These are phyloP conservation scores for Zygotorulaspora mrakii DNA, from an alignment of 1,139 yeast genomes.

Conservation along the genomic window DNA sequence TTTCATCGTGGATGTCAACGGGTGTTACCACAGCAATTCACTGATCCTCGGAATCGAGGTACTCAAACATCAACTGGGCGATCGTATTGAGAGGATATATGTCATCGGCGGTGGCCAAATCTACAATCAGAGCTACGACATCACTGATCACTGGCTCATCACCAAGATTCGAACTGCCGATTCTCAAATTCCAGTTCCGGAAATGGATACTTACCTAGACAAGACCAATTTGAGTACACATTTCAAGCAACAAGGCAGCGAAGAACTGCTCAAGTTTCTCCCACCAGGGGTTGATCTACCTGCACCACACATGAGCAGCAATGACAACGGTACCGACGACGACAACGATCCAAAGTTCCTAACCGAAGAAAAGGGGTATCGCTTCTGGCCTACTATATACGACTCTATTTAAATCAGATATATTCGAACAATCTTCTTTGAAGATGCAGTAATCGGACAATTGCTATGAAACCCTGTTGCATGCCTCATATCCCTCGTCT, in stretches of 20 bases:
- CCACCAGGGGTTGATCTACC: constrained; percentile 25
- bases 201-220: constrained; percentile 59
- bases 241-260: constrained; percentile 23
- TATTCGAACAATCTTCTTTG: neutral
- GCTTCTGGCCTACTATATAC: constrained; percentile 29
- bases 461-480: neutral
- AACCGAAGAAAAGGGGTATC: constrained; percentile 26
- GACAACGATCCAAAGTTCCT: constrained; percentile 7
- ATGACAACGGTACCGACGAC: constrained; percentile 1
- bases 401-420: neutral
- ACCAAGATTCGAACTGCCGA: constrained; percentile 56
- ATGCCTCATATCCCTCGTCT: too few relatives aligned
- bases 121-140: constrained; percentile 53
- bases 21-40: constrained; percentile 23
- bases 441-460: too few relatives aligned
- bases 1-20: constrained; percentile 21
- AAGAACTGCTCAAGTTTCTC: constrained; percentile 19
- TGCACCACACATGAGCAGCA: constrained; percentile 3
- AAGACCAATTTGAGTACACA: constrained; percentile 20
- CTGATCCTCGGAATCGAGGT: constrained; percentile 23
- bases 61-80: constrained; percentile 18
- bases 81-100: constrained; percentile 54
- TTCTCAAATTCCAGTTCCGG: constrained; percentile 39
- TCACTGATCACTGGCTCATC: constrained; percentile 58
- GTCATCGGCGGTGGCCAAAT: constrained; percentile 94